These are phyloP conservation scores for Aphanomyces cochlioides DNA, from an alignment of 352 stramenopile genomes.

Conservation along the genomic window DNA sequence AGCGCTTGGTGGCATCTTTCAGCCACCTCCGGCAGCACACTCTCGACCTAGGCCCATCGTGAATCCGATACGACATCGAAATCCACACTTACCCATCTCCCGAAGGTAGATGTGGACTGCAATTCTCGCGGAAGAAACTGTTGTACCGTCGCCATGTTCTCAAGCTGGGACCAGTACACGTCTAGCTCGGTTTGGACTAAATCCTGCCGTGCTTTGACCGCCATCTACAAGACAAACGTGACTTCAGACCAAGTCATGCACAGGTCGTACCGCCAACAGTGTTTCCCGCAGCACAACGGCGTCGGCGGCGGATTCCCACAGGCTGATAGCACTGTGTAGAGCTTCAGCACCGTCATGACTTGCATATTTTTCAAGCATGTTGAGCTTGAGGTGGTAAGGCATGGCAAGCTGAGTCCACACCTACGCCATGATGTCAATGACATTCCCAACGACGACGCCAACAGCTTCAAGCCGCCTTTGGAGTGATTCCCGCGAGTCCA, in stretches of 20 bases:
- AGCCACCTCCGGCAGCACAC: conserved; percentile 45
- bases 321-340: conserved; percentile 39
- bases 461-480: conserved; percentile 50
- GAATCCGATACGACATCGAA: not conserved
- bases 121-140: conserved; percentile 44
- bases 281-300: conserved; percentile 49
- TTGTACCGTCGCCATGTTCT: conserved; percentile 34
- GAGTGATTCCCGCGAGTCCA: conserved; percentile 29
- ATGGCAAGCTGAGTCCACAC: conserved; percentile 58
- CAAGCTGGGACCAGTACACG: conserved; percentile 39
- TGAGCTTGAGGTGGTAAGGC: conserved; percentile 53
- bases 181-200: conserved; percentile 17
- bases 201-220: conserved; percentile 26
- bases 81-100: conserved; percentile 45
- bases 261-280: conserved; percentile 32
- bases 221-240: conserved; percentile 7
- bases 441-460: not conserved
- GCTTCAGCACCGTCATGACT: conserved; percentile 45
- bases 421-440: conserved; percentile 15
- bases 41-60: conserved; percentile 39
- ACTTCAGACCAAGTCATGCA: not conserved
- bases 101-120: conserved; percentile 35
- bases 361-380: conserved; percentile 64
- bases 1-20: conserved; percentile 41
- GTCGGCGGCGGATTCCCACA: conserved; percentile 46